These are phyloP conservation scores for Pseudogymnoascus sp. DNA, from an alignment of 2,329 filamentous ascomycete species.

Conservation along the genomic window DNA sequence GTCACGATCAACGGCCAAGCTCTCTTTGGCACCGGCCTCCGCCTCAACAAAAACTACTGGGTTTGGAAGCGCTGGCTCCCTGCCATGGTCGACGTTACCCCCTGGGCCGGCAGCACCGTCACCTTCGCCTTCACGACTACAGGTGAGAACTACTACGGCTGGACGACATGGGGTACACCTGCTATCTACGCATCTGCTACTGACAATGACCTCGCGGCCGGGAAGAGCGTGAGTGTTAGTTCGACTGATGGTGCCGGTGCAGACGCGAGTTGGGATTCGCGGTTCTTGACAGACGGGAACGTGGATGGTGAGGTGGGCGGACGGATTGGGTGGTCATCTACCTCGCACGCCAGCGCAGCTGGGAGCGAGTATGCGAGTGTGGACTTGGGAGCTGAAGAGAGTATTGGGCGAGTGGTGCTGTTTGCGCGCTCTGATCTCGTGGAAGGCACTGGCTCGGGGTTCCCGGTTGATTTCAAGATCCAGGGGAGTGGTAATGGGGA, in stretches of 20 bases:
- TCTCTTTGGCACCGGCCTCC: slow-evolving; percentile 12
- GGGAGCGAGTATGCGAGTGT: slow-evolving; percentile 12
- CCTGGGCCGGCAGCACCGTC: slow-evolving; percentile 13
- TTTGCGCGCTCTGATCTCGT: slow-evolving; percentile 14
- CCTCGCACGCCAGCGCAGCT: slow-evolving; percentile 6
- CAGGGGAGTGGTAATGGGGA: slow-evolving; percentile 11
- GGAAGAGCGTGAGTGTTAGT: slow-evolving; percentile 8
- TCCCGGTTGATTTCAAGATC: slow-evolving; percentile 14
- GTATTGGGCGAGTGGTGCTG: slow-evolving; percentile 13
- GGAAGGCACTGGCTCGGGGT: slow-evolving; percentile 11
- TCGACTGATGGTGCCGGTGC: slow-evolving; percentile 10
- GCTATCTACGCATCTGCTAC: slow-evolving; percentile 9
- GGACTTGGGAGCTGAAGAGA: slow-evolving; percentile 9
- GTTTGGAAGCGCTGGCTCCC: slow-evolving; percentile 15
- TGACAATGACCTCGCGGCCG: slow-evolving; percentile 12
- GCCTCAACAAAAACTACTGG: slow-evolving; percentile 13
- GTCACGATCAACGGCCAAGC: slow-evolving; percentile 10
- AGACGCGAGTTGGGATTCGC: slow-evolving; percentile 10
- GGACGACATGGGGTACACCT: slow-evolving; percentile 15
- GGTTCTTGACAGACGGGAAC: not conserved
- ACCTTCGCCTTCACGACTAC: slow-evolving; percentile 12
- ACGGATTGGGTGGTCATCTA: slow-evolving; percentile 13
- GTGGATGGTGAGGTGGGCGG: not conserved
- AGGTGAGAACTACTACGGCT: slow-evolving; percentile 11
- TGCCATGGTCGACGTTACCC: slow-evolving; percentile 14